Evolutionary conservation across 352 stramenopile species (phyloP).

Genomic region (Aphanomyces euteiches): DNA sequence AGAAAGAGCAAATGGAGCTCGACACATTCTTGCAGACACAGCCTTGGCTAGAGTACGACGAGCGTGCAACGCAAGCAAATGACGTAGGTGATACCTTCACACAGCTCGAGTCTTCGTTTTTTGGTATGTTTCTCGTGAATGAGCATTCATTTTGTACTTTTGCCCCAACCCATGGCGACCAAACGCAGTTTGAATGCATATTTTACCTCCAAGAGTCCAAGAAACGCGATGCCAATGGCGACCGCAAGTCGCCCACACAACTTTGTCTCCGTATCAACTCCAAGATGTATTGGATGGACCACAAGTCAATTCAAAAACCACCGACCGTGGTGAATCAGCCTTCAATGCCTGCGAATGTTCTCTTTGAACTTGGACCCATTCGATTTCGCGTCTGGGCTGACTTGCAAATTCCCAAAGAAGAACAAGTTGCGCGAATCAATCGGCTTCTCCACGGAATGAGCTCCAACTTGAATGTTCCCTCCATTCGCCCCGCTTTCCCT

Average conservation of each 20-base stretch:
- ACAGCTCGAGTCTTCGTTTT: not conserved
- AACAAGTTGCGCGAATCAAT: not conserved
- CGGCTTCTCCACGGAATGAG: not conserved
- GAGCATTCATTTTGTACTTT: slow-evolving; percentile 26
- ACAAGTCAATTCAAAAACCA: not conserved
- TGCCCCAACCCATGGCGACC: slow-evolving; percentile 8
- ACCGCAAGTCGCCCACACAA: not conserved
- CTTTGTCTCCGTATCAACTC: slow-evolving; percentile 18
- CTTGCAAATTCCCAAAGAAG: not conserved
- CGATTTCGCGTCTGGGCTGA: slow-evolving; percentile 17
- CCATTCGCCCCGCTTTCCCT: not conserved
- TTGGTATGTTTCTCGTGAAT: slow-evolving; percentile 16
- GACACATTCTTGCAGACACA: slow-evolving; percentile 24
- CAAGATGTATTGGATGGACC: slow-evolving; percentile 27
- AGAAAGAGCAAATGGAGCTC: slow-evolving; percentile 11
- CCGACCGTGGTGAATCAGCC: not conserved
- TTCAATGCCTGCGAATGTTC: not conserved
- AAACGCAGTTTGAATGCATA: slow-evolving; percentile 25
- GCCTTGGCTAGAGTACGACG: slow-evolving; percentile 9
- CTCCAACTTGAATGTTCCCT: too few species aligned
- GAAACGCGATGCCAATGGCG: not conserved
- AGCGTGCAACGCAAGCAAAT: not conserved
- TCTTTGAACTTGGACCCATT: slow-evolving; percentile 19
- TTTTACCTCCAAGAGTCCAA: slow-evolving; percentile 11
- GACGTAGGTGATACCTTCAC: slow-evolving; percentile 3